Evolutionary conservation across 2,329 filamentous ascomycete species (phyloP), one percentile per base, ranked within the genome.

Genomic region (Arthrinium phaeospermum): DNA sequence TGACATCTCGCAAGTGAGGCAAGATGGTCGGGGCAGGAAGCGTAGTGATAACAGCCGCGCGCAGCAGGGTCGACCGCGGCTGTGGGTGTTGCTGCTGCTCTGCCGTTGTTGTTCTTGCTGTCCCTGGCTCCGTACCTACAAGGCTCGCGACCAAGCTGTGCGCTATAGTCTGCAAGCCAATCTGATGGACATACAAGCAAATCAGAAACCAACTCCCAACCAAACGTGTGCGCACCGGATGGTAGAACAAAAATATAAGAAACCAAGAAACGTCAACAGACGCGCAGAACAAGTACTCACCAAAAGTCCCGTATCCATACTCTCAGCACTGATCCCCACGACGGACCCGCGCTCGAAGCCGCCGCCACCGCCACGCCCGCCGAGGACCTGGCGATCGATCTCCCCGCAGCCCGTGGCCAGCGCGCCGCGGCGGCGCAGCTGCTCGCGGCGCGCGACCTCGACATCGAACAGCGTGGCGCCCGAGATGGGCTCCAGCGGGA

Each of bases 281-380:
- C 1, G 19, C n/a, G n/a, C n/a, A 3, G 13, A 37, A 12, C 24
- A 16, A 4, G 14, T 34, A 41, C 84, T 78, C 71, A 89, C 87
- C 78, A 83, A 73, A 37, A 88, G 72, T 0, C 85, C 87, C 72
- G 88, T 78, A n/a, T 82, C 82, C 53, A 85, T 85, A 27, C 86
- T 85, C 78, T 89, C 88, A 0, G 86, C 81, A 71, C 88, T 91
- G 71, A 90, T 71, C 0, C 89, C 89, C 1, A 89, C 85, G 0
- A 91, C 83, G 27, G 80, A 80, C 0, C 88, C 88, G n/a, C 85
- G 79, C 78, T 86, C 84, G 14, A 89, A 80, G 0, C 87, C 87
- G 0, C 87, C 87, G 41, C 77, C 80, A 0, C 87, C 87, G 27
- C 27, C 27, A 41, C 77, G 79, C 2, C 81, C 82, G 7, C 84